Percentiles rank a stretch among this genome's conserved stretches.
phyloP scores from a whole-genome alignment of 164 flowering plant genomes.

The Vitis rotundifolia region DNA sequence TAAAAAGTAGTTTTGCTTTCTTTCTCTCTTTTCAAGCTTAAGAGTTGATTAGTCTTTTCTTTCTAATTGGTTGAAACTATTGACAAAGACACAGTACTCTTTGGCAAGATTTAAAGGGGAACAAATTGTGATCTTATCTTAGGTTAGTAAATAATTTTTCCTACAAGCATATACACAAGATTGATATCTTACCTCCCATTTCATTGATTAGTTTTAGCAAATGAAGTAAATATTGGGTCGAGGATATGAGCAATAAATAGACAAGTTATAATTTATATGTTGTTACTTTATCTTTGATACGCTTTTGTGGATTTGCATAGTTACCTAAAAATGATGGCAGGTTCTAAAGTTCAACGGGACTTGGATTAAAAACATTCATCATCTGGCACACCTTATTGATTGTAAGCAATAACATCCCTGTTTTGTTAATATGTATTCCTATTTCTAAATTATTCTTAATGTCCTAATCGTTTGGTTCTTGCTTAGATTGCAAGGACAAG shows the following conservation, averaged over 20 bases:
- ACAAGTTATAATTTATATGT: conserved; percentile 29
- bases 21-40: too few species aligned
- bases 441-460: background rate
- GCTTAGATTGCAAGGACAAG: conserved; percentile 72
- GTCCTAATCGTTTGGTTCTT: conserved; percentile 14
- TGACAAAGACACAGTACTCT: conserved; percentile 86
- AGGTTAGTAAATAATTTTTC: conserved; percentile 46
- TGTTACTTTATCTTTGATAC: background rate
- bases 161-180: background rate
- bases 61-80: conserved; percentile 60
- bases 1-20: too few species aligned
- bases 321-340: conserved; percentile 35
- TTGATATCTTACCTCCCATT: background rate
- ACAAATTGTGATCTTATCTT: conserved; percentile 87
- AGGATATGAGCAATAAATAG: conserved; percentile 93
- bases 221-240: conserved; percentile 90
- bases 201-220: conserved; percentile 72
- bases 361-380: conserved; percentile 73
- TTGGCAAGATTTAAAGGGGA: conserved; percentile 86
- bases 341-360: conserved; percentile 86
- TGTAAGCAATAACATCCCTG: conserved; percentile 45
- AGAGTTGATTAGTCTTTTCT: conserved; percentile 9
- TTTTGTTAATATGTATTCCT: background rate
- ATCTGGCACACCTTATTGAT: conserved; percentile 86
- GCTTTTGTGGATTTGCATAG: background rate